phyloP scores from a whole-genome alignment of 2,329 filamentous ascomycete genomes.

The Fusarium pseudocircinatum region DNA sequence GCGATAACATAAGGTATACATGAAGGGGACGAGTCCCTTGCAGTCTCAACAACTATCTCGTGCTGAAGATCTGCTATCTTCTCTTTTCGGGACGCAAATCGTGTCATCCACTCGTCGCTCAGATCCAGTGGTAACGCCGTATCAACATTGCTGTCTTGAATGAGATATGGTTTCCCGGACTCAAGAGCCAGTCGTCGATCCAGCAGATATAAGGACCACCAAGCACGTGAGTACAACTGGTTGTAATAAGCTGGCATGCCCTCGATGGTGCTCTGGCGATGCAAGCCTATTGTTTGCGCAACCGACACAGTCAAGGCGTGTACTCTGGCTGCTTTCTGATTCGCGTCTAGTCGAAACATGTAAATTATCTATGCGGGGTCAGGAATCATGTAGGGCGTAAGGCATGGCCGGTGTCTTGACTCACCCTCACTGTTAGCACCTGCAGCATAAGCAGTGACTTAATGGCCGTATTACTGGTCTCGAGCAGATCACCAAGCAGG shows the following conservation, averaged over 20 bases:
- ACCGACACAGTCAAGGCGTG: conserved; percentile 18
- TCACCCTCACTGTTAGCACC: conserved; percentile 21
- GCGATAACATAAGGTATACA: conserved; percentile 18
- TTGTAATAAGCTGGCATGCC: conserved; percentile 20
- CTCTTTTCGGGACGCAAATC: background rate
- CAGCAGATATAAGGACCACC: conserved; percentile 27
- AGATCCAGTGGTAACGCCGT: conserved; percentile 19
- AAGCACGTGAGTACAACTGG: conserved; percentile 26
- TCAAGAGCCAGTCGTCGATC: conserved; percentile 30
- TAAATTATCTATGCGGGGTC: conserved; percentile 17
- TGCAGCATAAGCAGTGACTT: conserved; percentile 29
- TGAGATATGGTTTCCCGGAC: conserved; percentile 28
- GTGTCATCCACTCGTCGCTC: conserved; percentile 27
- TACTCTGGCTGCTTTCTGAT: conserved; percentile 24
- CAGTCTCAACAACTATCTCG: conserved; percentile 3
- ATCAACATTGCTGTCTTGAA: conserved; percentile 31
- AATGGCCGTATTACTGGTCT: conserved; percentile 24
- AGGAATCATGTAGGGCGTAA: background rate
- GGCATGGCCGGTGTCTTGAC: background rate
- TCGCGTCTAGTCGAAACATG: conserved; percentile 30
- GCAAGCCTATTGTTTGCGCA: conserved; percentile 27
- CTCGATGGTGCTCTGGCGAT: conserved; percentile 25
- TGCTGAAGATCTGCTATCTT: background rate
- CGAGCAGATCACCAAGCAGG: conserved; percentile 18
- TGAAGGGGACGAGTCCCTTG: conserved; percentile 1